These are phyloP conservation scores for Cotoneaster glaucophyllus DNA, from an alignment of 306 rosid species.

Conservation along the genomic window DNA sequence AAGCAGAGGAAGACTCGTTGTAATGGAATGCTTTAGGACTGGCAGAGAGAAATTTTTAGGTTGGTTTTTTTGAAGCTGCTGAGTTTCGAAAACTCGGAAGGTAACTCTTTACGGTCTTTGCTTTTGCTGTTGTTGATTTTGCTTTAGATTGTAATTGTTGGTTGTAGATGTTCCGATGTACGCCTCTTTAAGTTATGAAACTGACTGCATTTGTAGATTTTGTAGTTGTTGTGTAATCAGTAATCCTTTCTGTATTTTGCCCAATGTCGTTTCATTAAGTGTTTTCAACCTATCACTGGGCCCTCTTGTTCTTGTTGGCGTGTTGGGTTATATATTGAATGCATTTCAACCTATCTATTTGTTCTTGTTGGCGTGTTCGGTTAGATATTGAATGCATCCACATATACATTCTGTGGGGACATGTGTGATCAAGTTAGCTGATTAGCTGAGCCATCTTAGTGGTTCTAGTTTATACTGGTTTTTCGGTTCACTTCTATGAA, in stretches of 20 bases:
- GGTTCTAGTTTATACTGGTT: background rate
- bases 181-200: background rate
- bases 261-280: background rate
- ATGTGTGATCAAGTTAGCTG: background rate
- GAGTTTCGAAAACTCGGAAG: background rate
- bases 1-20: background rate
- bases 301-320: background rate
- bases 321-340: background rate
- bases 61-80: conserved; percentile 9
- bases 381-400: background rate
- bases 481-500: background rate
- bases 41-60: background rate
- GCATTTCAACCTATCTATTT: background rate
- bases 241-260: background rate
- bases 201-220: conserved; percentile 5
- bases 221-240: background rate
- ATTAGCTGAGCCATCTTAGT: background rate
- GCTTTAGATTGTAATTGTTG: background rate
- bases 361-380: background rate
- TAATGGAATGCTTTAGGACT: background rate
- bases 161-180: background rate
- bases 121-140: conserved; percentile 2
- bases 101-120: conserved; percentile 7
- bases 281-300: background rate
- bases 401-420: background rate